phyloP scores from a whole-genome alignment of 2,329 filamentous ascomycete species.

The Neospermospora avenae region DNA sequence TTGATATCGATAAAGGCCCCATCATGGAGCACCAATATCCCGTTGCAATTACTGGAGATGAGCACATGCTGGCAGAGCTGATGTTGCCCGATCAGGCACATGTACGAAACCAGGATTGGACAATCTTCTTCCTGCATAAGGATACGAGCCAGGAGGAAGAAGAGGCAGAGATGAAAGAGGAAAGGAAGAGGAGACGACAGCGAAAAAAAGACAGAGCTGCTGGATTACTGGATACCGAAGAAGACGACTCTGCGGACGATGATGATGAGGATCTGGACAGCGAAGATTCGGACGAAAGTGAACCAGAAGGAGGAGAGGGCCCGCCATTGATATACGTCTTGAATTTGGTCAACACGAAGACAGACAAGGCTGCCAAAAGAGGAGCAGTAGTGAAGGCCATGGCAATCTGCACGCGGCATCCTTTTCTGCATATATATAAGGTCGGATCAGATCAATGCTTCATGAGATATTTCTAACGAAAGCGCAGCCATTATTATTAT shows the following conservation, averaged over 20 bases:
- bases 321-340: constrained; percentile 95
- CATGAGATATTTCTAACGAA: constrained; percentile 20
- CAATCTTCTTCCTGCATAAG: constrained; percentile 97
- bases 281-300: constrained; percentile 53
- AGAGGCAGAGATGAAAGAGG: constrained; percentile 63
- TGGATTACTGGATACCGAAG: constrained; percentile 44
- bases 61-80: constrained; percentile 96
- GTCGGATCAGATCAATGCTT: constrained; percentile 42
- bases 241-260: constrained; percentile 43
- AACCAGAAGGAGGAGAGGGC: constrained; percentile 71
- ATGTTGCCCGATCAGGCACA: constrained; percentile 98
- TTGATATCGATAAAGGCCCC: constrained; percentile 92
- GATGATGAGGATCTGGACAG: constrained; percentile 48
- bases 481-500: constrained; percentile 72
- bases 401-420: constrained; percentile 97
- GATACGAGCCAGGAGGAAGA: constrained; percentile 83
- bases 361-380: constrained; percentile 88
- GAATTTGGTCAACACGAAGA: constrained; percentile 97
- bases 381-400: constrained; percentile 96
- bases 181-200: constrained; percentile 49
- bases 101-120: constrained; percentile 95
- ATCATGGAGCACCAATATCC: constrained; percentile 99
- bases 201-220: constrained; percentile 50
- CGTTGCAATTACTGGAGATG: constrained; percentile 89
- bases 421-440: constrained; percentile 98